Percentiles rank a stretch among this genome's conserved stretches.
These are phyloP conservation scores for Aspergillus flavus DNA, from an alignment of 2,329 filamentous ascomycete genomes.

Conservation along the genomic window DNA sequence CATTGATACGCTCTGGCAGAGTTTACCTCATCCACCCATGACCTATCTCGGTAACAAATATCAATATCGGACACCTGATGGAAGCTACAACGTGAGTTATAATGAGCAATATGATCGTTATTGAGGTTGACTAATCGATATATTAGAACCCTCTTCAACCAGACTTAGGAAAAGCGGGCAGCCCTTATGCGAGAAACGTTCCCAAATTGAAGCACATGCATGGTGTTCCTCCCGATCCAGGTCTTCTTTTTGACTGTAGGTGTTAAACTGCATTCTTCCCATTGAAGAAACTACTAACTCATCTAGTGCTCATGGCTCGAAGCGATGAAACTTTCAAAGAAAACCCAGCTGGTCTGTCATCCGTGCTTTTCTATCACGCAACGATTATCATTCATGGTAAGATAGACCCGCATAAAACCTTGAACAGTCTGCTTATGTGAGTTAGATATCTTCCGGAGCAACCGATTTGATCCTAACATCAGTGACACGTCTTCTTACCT, in stretches of 20 bases:
- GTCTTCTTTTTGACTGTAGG: constrained; percentile 13
- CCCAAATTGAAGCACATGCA: constrained; percentile 8
- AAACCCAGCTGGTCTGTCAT: constrained; percentile 50
- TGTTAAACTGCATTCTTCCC: neutral
- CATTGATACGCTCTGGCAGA: constrained; percentile 12
- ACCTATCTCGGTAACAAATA: constrained; percentile 12
- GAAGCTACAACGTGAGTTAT: constrained; percentile 9
- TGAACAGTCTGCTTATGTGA: neutral
- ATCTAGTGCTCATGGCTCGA: constrained; percentile 13
- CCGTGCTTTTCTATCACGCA: constrained; percentile 53
- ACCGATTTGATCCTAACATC: constrained; percentile 36
- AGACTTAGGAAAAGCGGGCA: constrained; percentile 12
- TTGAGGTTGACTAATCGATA: neutral
- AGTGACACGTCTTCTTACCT: constrained; percentile 50
- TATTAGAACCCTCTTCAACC: constrained; percentile 7
- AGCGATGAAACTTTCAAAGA: constrained; percentile 25
- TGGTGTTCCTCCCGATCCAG: constrained; percentile 11
- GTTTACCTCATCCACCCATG: constrained; percentile 13
- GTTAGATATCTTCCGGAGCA: constrained; percentile 43
- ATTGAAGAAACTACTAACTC: neutral
- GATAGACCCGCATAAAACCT: neutral
- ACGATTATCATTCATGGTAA: constrained; percentile 56
- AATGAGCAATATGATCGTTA: neutral
- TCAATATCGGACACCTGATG: constrained; percentile 13
- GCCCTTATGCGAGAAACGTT: constrained; percentile 14